phyloP scores from a whole-genome alignment of 2,329 filamentous ascomycete species.

The Xylaria sp. region DNA sequence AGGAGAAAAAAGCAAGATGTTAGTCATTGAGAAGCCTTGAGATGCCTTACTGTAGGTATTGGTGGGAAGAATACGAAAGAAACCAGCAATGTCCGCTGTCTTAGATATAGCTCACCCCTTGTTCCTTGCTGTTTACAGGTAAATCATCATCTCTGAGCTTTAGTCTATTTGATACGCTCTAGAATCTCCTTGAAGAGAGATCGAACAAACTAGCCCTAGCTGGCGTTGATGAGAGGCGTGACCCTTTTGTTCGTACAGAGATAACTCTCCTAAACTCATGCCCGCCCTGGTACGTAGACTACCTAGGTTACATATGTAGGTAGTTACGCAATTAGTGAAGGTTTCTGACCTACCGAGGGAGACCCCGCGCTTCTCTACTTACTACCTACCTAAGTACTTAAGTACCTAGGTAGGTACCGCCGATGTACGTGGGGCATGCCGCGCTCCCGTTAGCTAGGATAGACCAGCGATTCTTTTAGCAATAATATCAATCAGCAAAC shows the following conservation, averaged over 20 bases:
- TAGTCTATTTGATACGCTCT: neutral
- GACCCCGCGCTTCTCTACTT: slow-evolving; percentile 13
- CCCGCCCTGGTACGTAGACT: too few relatives aligned
- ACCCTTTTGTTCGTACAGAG: too few relatives aligned
- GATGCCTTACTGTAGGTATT: neutral
- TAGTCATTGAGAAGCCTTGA: neutral
- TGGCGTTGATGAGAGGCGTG: too few relatives aligned
- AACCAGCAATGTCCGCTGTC: neutral
- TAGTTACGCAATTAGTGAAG: slow-evolving; percentile 6
- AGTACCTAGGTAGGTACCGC: neutral
- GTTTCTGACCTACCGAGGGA: slow-evolving; percentile 8
- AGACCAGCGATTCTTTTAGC: neutral
- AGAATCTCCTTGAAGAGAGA: neutral
- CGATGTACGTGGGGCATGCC: neutral
- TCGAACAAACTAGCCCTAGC: neutral
- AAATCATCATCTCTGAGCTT: too few relatives aligned
- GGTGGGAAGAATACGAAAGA: neutral
- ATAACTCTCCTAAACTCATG: too few relatives aligned
- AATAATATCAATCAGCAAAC: neutral
- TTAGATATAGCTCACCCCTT: neutral
- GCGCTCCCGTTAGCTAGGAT: neutral
- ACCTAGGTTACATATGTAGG: neutral
- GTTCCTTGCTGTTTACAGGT: neutral
- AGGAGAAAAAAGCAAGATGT: too few relatives aligned
- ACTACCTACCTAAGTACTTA: too few relatives aligned